These are phyloP conservation scores for Diaporthe vexans DNA, from an alignment of 2,329 filamentous ascomycete genomes.

Conservation along the genomic window DNA sequence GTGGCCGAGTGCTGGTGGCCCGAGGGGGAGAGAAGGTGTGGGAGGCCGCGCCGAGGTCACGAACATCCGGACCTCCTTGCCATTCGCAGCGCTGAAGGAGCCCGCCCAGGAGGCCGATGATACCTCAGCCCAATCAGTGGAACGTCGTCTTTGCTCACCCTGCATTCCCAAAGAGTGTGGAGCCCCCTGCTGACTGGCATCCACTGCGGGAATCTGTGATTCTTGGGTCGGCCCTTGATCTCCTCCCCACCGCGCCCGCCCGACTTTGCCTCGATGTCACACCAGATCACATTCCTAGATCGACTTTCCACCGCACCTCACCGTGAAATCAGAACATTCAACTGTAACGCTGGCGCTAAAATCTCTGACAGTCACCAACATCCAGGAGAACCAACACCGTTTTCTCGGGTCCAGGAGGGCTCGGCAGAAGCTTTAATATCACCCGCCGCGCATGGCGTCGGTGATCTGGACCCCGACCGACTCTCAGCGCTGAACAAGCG, in stretches of 20 bases:
- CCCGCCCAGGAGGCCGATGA: slow-evolving; percentile 2
- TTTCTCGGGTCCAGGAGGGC: neutral
- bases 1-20: slow-evolving; percentile 11
- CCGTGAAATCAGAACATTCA: neutral
- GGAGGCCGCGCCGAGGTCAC: slow-evolving; percentile 28
- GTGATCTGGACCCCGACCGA: slow-evolving; percentile 6
- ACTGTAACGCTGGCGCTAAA: slow-evolving; percentile 37
- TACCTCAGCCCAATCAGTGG: neutral
- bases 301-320: neutral
- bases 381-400: slow-evolving; percentile 27
- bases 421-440: slow-evolving; percentile 32
- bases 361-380: slow-evolving; percentile 37
- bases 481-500: neutral
- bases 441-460: slow-evolving; percentile 32
- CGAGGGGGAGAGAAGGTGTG: neutral
- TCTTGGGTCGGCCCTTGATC: slow-evolving; percentile 8
- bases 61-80: slow-evolving; percentile 14
- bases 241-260: neutral
- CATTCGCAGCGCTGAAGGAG: slow-evolving; percentile 12
- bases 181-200: slow-evolving; percentile 10
- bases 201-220: slow-evolving; percentile 27
- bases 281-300: slow-evolving; percentile 33
- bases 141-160: slow-evolving; percentile 14
- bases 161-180: slow-evolving; percentile 1
- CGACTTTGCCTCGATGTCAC: slow-evolving; percentile 17